A percentile compares a stretch with the other conserved stretches of the same genome.
phyloP scores from a whole-genome alignment of 2,329 filamentous ascomycete species.

The Coniochaeta sp. region DNA sequence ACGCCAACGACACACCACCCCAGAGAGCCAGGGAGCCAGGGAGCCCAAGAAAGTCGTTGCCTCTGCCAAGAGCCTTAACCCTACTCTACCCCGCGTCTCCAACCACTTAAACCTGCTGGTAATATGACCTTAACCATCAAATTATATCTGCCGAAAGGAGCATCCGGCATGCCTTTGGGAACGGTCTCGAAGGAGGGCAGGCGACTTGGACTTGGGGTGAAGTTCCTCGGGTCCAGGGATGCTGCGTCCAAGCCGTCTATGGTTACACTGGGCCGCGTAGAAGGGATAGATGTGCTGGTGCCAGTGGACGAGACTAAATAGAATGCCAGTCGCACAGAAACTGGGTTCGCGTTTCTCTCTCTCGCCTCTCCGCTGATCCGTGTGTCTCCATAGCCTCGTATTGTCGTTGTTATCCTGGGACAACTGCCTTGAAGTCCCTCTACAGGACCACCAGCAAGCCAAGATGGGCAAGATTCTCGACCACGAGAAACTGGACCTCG shows the following conservation, averaged over 20 bases:
- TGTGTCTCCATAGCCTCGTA: not conserved
- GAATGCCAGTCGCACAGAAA: not conserved
- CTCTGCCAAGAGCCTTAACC: not conserved
- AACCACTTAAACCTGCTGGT: not conserved
- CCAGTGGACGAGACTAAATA: not conserved
- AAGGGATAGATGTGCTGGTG: not conserved
- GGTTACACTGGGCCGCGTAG: not conserved
- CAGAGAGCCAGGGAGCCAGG: too few species aligned
- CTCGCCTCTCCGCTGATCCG: not conserved
- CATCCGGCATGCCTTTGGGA: not conserved
- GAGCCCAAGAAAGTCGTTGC: not conserved
- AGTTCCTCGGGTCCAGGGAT: not conserved
- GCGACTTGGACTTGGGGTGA: not conserved
- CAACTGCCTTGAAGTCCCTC: not conserved
- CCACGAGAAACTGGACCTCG: not conserved
- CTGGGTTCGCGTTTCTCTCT: not conserved
- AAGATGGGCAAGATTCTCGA: not conserved
- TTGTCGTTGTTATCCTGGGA: not conserved
- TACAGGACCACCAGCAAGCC: not conserved
- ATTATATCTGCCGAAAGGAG: slow-evolving; percentile 1
- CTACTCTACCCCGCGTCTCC: not conserved
- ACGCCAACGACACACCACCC: not conserved
- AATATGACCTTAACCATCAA: not conserved
- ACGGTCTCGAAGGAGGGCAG: not conserved
- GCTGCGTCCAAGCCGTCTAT: not conserved